Evolutionary conservation across 345 rosid species (phyloP).

Genomic region (Durio zibethinus): DNA sequence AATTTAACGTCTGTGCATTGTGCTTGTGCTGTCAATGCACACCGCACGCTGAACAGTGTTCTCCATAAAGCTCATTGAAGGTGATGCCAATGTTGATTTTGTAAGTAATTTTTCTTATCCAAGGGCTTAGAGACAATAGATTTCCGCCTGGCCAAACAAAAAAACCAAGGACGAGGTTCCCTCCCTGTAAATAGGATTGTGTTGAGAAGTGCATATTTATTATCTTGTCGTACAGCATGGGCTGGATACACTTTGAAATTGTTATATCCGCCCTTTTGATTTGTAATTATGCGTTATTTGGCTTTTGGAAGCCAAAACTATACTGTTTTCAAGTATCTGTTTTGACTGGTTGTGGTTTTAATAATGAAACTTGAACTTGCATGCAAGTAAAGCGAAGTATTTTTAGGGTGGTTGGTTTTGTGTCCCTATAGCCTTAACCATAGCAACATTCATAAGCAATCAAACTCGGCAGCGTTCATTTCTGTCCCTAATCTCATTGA

Average conservation of each 20-base stretch:
- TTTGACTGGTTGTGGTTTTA: neutral
- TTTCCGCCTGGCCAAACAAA: neutral
- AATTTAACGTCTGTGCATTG: constrained; percentile 89
- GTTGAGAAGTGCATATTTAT: neutral
- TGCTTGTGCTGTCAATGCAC: constrained; percentile 74
- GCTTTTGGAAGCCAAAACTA: neutral
- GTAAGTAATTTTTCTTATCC: constrained; percentile 1
- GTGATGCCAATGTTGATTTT: neutral
- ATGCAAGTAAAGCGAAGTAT: neutral
- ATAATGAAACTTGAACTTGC: neutral
- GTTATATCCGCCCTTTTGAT: neutral
- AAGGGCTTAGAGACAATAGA: neutral
- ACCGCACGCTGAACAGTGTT: constrained; percentile 38
- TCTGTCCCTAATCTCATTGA: no score
- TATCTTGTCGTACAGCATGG: neutral
- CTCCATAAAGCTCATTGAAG: constrained; percentile 57
- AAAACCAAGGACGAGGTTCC: neutral
- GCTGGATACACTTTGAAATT: neutral
- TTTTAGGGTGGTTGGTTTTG: no score
- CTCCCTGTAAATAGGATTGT: neutral
- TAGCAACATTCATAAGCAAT: no score
- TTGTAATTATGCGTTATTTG: neutral
- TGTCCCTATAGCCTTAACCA: no score
- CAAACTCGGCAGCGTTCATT: no score
- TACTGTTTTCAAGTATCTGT: neutral